Evolutionary conservation across 345 rosid species (phyloP).

Genomic region (Melaleuca alternifolia): DNA sequence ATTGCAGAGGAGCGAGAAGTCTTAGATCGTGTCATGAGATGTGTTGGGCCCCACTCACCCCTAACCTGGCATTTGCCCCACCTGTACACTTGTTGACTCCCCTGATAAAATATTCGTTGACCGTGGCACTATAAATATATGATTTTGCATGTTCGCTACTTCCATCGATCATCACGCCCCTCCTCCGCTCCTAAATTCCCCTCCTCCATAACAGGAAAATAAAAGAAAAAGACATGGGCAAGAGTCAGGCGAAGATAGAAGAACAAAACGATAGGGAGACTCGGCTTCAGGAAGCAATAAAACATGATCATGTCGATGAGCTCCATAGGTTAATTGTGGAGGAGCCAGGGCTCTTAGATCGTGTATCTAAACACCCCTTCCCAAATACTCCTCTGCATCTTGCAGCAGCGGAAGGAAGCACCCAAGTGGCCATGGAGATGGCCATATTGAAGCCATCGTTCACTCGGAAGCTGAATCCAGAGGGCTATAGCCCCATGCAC

Average conservation of each 20-base stretch:
- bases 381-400: not conserved
- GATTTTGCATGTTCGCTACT: not conserved
- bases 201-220: too few species aligned
- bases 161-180: not conserved
- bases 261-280: not conserved
- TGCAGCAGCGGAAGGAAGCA: rapidly evolving
- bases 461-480: not conserved
- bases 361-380: rapidly evolving
- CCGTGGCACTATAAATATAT: not conserved
- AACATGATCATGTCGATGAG: not conserved
- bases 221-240: too few species aligned
- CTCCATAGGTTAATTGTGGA: not conserved
- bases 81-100: not conserved
- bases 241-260: not conserved
- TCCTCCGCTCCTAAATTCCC: not conserved
- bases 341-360: rapidly evolving
- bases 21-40: not conserved
- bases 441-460: not conserved
- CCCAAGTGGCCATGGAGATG: not conserved
- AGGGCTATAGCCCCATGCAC: not conserved
- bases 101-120: not conserved
- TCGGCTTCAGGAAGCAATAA: not conserved
- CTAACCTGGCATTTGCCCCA: not conserved
- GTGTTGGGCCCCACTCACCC: not conserved
- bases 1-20: too few species aligned